Evolutionary conservation across 176 grass and related monocot genomes (phyloP).

Genomic region (Lolium rigidum): DNA sequence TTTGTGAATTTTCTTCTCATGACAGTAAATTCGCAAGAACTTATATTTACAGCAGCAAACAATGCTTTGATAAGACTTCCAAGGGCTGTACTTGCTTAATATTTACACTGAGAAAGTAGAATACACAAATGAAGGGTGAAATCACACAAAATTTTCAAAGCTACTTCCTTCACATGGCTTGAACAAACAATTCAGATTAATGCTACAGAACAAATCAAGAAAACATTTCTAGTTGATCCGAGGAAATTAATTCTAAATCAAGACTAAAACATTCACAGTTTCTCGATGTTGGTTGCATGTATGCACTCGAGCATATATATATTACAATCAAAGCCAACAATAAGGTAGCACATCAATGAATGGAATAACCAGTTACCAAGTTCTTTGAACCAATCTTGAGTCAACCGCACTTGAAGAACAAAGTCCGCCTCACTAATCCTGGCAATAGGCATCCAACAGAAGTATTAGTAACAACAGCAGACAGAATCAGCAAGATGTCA

Average conservation of each 20-base stretch:
- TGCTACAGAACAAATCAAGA: not conserved
- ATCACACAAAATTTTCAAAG: not conserved
- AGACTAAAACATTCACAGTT: not conserved
- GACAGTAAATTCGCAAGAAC: not conserved
- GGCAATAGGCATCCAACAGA: not conserved
- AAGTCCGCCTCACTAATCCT: not conserved
- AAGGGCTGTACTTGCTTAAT: not conserved
- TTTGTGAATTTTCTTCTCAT: not conserved
- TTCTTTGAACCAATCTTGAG: constrained; percentile 13
- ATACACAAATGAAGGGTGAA: not conserved
- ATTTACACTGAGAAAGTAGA: not conserved
- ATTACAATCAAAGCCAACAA: not conserved
- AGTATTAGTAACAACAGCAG: not conserved
- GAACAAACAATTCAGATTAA: not conserved
- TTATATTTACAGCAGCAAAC: not conserved
- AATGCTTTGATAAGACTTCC: not conserved
- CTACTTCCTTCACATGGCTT: not conserved
- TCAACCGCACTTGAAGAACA: not conserved
- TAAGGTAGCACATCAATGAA: not conserved
- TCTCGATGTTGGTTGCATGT: not conserved
- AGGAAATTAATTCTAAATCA: not conserved
- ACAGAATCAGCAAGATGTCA: constrained; percentile 8
- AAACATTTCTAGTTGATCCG: not conserved
- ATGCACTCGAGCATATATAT: not conserved
- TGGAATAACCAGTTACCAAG: not conserved